Conservation (phyloP, 1,284 basidiomycete genomes). For the Apiotrichum gracile region DNA sequence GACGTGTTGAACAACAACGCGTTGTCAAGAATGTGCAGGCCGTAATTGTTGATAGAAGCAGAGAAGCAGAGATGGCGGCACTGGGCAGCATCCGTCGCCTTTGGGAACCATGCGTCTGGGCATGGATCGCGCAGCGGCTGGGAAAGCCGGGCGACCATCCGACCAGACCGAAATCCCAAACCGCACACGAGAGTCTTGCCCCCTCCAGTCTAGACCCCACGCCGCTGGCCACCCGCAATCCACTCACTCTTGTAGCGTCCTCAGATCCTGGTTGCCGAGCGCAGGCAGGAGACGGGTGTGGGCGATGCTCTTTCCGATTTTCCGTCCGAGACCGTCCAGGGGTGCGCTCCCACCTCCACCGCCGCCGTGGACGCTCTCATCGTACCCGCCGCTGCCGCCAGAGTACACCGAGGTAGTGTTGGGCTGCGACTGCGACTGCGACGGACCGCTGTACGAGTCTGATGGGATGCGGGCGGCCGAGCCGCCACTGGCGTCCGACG, state of each 20-base stretch:
- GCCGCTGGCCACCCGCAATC: neutral
- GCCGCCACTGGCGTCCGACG: too few relatives aligned
- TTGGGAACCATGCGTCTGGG: too few relatives aligned
- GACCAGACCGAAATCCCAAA: too few relatives aligned
- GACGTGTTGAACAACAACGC: neutral
- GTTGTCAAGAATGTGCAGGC: too few relatives aligned
- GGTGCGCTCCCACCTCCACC: constrained; percentile 10
- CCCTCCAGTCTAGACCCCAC: neutral
- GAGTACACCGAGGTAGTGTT: neutral
- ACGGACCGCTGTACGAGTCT: neutral
- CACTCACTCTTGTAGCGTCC: constrained; percentile 60
- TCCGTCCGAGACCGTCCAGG: constrained; percentile 30
- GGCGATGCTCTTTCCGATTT: constrained; percentile 39
- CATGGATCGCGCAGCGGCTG: too few relatives aligned
- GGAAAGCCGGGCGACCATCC: too few relatives aligned
- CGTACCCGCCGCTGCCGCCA: neutral
- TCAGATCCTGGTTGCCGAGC: constrained; percentile 74
- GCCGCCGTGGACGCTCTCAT: neutral
- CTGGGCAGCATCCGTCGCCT: too few relatives aligned
- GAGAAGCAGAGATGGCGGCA: too few relatives aligned
- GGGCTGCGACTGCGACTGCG: neutral
- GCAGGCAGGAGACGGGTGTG: constrained; percentile 55
- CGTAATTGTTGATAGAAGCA: too few relatives aligned
- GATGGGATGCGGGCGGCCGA: too few relatives aligned
- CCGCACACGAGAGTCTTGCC: neutral